phyloP scores from a whole-genome alignment of 202 grass and related monocot species.

The Elaeis oleifera region DNA sequence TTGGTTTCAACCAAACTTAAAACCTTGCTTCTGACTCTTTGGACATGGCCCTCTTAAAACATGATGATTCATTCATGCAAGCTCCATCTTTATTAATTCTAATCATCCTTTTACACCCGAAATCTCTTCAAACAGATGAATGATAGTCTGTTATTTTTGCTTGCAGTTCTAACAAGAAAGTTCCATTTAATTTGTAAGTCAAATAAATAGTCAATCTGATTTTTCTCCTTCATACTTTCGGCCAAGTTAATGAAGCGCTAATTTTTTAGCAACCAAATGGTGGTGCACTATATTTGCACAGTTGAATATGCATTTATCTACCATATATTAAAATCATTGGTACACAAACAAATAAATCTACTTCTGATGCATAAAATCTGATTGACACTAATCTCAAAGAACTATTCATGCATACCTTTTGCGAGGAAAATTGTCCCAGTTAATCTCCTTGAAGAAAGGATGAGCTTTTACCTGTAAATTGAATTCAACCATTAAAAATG shows the following conservation, averaged over 20 bases:
- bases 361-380: not conserved
- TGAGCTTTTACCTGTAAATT: slow-evolving; percentile 39
- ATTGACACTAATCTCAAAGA: not conserved
- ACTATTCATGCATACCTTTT: slow-evolving; percentile 23
- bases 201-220: not conserved
- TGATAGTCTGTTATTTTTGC: not conserved
- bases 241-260: not conserved
- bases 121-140: not conserved
- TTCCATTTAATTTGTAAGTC: no score
- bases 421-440: slow-evolving; percentile 23
- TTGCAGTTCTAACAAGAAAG: no score
- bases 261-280: not conserved
- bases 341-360: slow-evolving; percentile 3
- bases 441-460: slow-evolving; percentile 28
- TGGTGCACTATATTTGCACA: not conserved
- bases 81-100: no score
- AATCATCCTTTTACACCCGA: not conserved
- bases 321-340: not conserved
- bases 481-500: slow-evolving; percentile 5
- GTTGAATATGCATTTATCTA: not conserved
- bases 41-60: no score
- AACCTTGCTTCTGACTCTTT: no score
- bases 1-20: no score
- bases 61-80: no score
- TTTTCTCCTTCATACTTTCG: not conserved